Evolutionary conservation across 306 rosid genomes (phyloP), one percentile per base, ranked within the genome.

Genomic region (Citrullus colocynthis): DNA sequence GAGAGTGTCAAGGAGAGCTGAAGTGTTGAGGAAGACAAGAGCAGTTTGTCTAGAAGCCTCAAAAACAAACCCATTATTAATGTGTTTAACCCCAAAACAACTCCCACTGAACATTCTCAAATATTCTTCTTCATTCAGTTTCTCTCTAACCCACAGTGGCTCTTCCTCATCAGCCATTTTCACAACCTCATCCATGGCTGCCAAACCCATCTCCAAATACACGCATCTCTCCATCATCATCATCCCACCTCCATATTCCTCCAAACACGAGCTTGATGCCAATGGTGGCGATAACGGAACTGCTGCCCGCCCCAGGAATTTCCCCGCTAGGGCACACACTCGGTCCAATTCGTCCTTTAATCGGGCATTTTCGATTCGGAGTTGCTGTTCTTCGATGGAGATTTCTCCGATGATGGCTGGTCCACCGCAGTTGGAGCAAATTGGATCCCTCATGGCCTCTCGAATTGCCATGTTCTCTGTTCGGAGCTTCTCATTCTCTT

Each of bases 141-240:
- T 88, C 91, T 41, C 93, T 88, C 72, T 89, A 1, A 91, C 41
- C 98, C 98, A 94, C 32, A 92, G 90, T 18, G 98, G 91, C 10
- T 90, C 96, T 14, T 83, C 87, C 0, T 82, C 78, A 15, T 90
- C 93, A 0, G 91, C 97, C 91, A 89, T 83, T 80, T 90, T 90
- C 44, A 94, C 91, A 69, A 94, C 77, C 81, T 94, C 98, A 73
- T 92, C 98, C 98, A 92, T 94, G 30, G 98, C 97, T 3, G 92
- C 81, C 86, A 94, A 80, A 20, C 92, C 97, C 17, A 94, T 95
- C 79, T 94, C 98, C 5, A 94, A 78, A 76, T 87, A 84, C 93
- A 94, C 86, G 1, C 95, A 87, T 84, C 96, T 87, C 86, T 94
- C 98, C 0, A 89, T 80, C 42, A 32, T 84, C 0, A 89, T 80